phyloP scores from a whole-genome alignment of 2,329 filamentous ascomycete genomes.

The Sporothrix protearum region DNA sequence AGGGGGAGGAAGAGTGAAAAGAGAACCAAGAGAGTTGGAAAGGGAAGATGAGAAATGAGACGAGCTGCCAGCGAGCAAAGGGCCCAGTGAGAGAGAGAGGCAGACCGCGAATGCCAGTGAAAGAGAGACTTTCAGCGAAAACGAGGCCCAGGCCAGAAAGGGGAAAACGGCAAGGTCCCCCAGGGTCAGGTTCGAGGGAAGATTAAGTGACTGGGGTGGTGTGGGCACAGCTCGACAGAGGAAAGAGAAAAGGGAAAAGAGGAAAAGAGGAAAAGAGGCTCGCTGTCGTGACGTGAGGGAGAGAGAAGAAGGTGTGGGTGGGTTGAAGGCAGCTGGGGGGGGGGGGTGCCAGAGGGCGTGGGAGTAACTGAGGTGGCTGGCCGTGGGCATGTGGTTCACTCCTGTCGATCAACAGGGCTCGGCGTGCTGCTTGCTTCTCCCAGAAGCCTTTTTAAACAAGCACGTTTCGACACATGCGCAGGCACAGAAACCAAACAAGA shows the following conservation, averaged over 20 bases:
- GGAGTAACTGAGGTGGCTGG: neutral
- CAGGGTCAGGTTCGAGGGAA: slow-evolving; percentile 17
- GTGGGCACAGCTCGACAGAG: slow-evolving; percentile 19
- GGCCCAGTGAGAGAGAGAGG: neutral
- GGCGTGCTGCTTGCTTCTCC: neutral
- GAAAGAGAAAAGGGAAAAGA: slow-evolving; percentile 19
- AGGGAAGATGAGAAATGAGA: slow-evolving; percentile 9
- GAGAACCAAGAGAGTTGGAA: slow-evolving; percentile 11
- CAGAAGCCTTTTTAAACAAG: neutral
- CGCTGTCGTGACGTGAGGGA: slow-evolving; percentile 4
- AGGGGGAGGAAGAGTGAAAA: slow-evolving; percentile 1
- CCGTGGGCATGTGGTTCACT: neutral
- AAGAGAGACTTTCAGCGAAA: neutral
- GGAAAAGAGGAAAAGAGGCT: slow-evolving; percentile 18
- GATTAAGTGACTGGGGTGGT: slow-evolving; percentile 25
- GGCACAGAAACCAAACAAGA: neutral
- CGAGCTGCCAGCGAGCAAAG: slow-evolving; percentile 1
- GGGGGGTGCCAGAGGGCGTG: neutral
- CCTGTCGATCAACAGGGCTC: slow-evolving; percentile 16
- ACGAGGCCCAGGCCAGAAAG: slow-evolving; percentile 20
- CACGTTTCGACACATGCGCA: neutral
- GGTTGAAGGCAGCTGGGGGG: slow-evolving; percentile 9
- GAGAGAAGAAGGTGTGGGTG: neutral
- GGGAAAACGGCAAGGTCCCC: slow-evolving; percentile 19
- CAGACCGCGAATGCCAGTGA: neutral